phyloP scores from a whole-genome alignment of 2,329 filamentous ascomycete species.

The Metarhizium robertsii region DNA sequence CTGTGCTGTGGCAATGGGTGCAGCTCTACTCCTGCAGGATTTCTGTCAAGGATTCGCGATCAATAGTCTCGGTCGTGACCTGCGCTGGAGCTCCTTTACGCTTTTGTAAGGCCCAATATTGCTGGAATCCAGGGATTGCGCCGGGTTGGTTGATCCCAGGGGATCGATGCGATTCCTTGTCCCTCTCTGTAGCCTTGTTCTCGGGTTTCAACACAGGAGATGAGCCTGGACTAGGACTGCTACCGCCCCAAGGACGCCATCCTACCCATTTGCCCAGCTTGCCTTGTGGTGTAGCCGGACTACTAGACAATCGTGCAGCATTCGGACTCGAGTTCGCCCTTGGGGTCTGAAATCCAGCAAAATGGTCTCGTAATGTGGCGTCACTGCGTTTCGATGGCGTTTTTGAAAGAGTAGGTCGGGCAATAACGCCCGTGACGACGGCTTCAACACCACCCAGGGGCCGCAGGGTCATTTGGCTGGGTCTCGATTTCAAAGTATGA shows the following conservation, averaged over 20 bases:
- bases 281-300: slow-evolving; percentile 14
- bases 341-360: slow-evolving; percentile 27
- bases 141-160: slow-evolving; percentile 75
- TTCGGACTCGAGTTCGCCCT: slow-evolving; percentile 22
- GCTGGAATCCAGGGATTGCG: slow-evolving; percentile 60
- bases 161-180: slow-evolving; percentile 36
- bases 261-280: slow-evolving; percentile 34
- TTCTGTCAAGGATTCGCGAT: slow-evolving; percentile 52
- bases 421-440: slow-evolving; percentile 48
- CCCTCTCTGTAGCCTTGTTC: slow-evolving; percentile 17
- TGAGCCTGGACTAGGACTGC: slow-evolving; percentile 4
- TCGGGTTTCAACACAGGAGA: slow-evolving; percentile 9
- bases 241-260: slow-evolving; percentile 38
- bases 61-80: slow-evolving; percentile 48
- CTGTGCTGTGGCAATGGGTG: not conserved
- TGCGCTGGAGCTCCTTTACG: slow-evolving; percentile 44
- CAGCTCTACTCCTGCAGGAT: slow-evolving; percentile 31
- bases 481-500: slow-evolving; percentile 66
- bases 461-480: slow-evolving; percentile 60
- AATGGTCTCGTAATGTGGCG: slow-evolving; percentile 48
- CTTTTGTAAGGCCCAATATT: slow-evolving; percentile 41
- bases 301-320: slow-evolving; percentile 18
- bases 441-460: slow-evolving; percentile 45
- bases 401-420: slow-evolving; percentile 46
- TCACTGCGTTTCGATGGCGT: slow-evolving; percentile 39